Base-by-base conservation (phyloP, 2,329 filamentous ascomycete genomes). In the Seiridium cupressi region DNA sequence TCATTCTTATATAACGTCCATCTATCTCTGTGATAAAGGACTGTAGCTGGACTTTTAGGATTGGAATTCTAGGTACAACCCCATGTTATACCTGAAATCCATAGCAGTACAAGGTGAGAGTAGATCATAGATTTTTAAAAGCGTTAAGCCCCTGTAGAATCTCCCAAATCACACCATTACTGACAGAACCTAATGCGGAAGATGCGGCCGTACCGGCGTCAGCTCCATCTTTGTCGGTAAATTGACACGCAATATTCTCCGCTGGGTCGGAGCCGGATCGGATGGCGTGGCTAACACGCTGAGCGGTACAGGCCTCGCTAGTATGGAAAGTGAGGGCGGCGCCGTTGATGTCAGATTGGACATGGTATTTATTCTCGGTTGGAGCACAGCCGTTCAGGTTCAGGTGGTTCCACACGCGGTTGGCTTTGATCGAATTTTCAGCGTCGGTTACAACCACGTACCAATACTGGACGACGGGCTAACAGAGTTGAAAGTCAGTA, bases 221-320 rank as follows among this genome's bases (percentile, higher is more conserved):
- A 31, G 18, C 49, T 8, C 32, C 49, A 32, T 57, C 44, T 34
- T 57, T 57, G 4, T 34, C 7, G n/a, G n/a, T 57, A 34, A 57
- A 57, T 7, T 32, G 7, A 34, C 55, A 57, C 9, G 32, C 46
- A 18, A 49, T 11, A 26, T 59, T 44, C 51, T 46, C 53, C n/a
- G 56, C 18, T 32, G 56, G 56, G 44, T 44, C 38, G n/a, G 56
- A 49, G 42, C 60, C 44, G 31, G 69, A 68, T 58, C 70, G 58
- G 61, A 78, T 78, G 1, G 79, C 73, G 48, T 57, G 18, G 44
- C 55, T 57, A 42, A 57, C 55, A 32, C 55, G 42, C 26, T 40
- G n/a, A 11, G 55, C 44, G 44, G 55, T 57, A 42, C 55, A 57
- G 31, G 55, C 55, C 55, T 57, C 55, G 34, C 55, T 57, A 44